phyloP scores from a whole-genome alignment of 768 basidiomycete species.

The Auricularia heimuer region DNA sequence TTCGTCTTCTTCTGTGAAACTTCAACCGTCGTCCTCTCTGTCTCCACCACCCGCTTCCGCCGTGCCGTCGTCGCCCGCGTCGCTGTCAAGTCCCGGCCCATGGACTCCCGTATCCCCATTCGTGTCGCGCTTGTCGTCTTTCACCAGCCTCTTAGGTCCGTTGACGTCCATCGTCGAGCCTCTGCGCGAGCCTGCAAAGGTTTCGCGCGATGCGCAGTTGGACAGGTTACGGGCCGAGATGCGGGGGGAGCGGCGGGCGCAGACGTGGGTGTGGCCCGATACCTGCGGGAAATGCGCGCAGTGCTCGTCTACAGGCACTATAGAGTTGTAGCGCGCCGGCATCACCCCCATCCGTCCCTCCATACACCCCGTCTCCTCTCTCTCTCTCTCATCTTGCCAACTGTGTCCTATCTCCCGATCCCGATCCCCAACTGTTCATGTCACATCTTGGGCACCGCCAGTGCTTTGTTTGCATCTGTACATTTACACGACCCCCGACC shows the following conservation, averaged over 20 bases:
- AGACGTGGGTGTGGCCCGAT: not conserved
- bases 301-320: not conserved
- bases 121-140: constrained; percentile 10
- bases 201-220: constrained; percentile 58
- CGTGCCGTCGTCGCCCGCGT: constrained; percentile 38
- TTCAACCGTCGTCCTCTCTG: constrained; percentile 42
- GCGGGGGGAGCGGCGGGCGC: constrained; percentile 23
- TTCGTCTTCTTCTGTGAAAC: not conserved
- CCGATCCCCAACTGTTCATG: not conserved
- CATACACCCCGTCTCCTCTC: not conserved
- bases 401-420: not conserved
- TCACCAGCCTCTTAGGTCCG: constrained; percentile 8
- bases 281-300: not conserved
- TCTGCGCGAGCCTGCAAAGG: constrained; percentile 28
- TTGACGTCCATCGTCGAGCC: constrained; percentile 13
- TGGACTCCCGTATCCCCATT: constrained; percentile 14
- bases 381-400: not conserved
- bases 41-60: constrained; percentile 39
- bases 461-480: not conserved
- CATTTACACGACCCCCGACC: not conserved
- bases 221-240: constrained; percentile 50
- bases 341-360: not conserved
- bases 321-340: not conserved
- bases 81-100: constrained; percentile 10
- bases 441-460: not conserved